Conservation (phyloP, 2,329 filamentous ascomycete species). For the Pestalotiopsis sp. region DNA sequence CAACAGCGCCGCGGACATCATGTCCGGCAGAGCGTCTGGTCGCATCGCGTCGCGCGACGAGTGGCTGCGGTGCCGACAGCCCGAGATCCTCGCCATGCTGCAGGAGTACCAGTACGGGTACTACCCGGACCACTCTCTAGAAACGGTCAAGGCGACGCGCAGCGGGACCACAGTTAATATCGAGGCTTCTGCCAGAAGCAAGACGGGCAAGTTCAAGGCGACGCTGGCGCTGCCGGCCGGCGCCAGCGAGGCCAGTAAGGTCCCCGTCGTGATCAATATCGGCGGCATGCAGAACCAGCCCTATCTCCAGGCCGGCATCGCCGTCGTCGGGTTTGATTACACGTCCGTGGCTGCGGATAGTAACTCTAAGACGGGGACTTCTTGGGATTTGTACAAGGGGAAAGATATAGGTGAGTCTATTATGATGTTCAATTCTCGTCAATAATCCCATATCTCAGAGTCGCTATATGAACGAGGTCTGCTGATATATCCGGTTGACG, state of each 20-base stretch:
- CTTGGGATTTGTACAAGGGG: conserved; percentile 50
- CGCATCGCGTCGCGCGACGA: conserved; percentile 44
- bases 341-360: conserved; percentile 47
- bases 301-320: conserved; percentile 47
- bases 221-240: conserved; percentile 41
- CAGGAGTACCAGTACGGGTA: conserved; percentile 53
- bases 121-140: conserved; percentile 47
- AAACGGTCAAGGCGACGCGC: conserved; percentile 47
- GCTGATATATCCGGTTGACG: no score
- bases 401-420: conserved; percentile 42
- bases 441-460: no score
- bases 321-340: conserved; percentile 51
- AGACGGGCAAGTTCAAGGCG: conserved; percentile 44
- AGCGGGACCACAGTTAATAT: conserved; percentile 44
- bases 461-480: neutral
- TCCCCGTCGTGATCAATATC: conserved; percentile 49
- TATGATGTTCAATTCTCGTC: neutral
- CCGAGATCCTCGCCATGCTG: conserved; percentile 48
- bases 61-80: conserved; percentile 49
- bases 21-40: conserved; percentile 39
- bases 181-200: conserved; percentile 40
- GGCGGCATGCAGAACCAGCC: conserved; percentile 48
- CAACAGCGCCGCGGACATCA: conserved; percentile 32
- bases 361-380: conserved; percentile 47
- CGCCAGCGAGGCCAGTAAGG: conserved; percentile 30